Base-by-base conservation (phyloP, 2,329 filamentous ascomycete species). In the Fusarium mexicanum region DNA sequence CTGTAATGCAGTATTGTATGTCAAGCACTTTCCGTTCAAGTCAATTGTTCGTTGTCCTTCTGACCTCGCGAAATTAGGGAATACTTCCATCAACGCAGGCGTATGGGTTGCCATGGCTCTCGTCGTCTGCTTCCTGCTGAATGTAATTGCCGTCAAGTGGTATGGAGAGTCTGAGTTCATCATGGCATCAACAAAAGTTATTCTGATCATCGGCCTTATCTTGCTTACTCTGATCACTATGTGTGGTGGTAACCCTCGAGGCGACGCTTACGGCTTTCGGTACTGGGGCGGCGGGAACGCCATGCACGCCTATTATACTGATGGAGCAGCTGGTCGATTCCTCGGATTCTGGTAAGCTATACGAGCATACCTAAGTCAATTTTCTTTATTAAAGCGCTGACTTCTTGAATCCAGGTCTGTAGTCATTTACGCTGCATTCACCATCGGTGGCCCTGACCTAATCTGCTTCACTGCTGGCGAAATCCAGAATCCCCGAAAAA, bases 11-110 rank as follows among this genome's bases (percentile, higher is more conserved):
- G 40, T 41, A 41, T 41, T 41, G 40, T 41, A 41, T n/a, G 40
- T n/a, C 0, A 14, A n/a, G 40, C 1, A 8, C 12, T n/a, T n/a
- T 2, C 38, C 0, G 7, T 0, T 14, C 4, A 9, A 40, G 0
- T 40, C 1, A 6, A 3, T 22, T 16, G 8, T 22, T 41, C 8
- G 20, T 14, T 22, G 8, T n/a, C 13, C 20, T 41, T 41, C 40
- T 41, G 13, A 41, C 40, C 40, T 0, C 35, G 20, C 13, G 40
- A 41, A 16, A 10, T 14, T 16, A 41, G 20, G 40, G 40, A 41
- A 41, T n/a, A 41, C 40, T 6, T 14, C 20, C 13, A 41, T 41
- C 20, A 41, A 41, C 20, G 40, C 40, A 9, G 40, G 40, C n/a
- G 40, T 41, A n/a, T 41, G 40, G 40, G 13, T 41, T 22, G 40